Conservation (phyloP, 768 basidiomycete species). For the Leccinellum rugosiceps region DNA sequence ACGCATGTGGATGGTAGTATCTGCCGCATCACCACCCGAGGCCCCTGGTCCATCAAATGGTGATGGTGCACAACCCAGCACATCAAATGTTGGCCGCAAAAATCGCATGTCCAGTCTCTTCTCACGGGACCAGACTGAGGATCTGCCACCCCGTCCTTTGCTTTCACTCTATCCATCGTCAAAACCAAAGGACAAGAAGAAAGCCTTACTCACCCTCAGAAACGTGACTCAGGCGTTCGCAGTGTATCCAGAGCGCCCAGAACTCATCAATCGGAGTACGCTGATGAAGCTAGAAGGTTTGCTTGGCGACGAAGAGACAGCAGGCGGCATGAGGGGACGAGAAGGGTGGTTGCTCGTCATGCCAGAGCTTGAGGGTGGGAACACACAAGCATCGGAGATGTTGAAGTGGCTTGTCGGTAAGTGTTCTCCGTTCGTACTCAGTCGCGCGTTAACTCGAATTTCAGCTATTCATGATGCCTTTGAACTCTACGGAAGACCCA, state of each 20-base stretch:
- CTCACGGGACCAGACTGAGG: slow-evolving; percentile 43
- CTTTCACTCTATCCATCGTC: slow-evolving; percentile 60
- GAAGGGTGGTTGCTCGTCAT: slow-evolving; percentile 90
- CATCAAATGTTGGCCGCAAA: slow-evolving; percentile 30
- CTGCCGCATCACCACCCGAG: slow-evolving; percentile 40
- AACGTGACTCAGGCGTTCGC: slow-evolving; percentile 84
- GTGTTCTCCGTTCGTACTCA: slow-evolving; percentile 22
- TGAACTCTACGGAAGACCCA: slow-evolving; percentile 84
- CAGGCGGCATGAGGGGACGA: slow-evolving; percentile 60
- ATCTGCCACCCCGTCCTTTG: slow-evolving; percentile 35
- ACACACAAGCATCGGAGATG: slow-evolving; percentile 75
- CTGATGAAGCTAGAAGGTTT: slow-evolving; percentile 89
- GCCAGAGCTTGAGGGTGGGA: slow-evolving; percentile 73
- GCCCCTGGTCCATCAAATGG: slow-evolving; percentile 21
- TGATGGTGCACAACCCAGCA: slow-evolving; percentile 26
- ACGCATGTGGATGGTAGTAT: slow-evolving; percentile 79
- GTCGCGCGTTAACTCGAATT: slow-evolving; percentile 9
- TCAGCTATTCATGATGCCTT: slow-evolving; percentile 84
- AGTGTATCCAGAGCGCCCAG: slow-evolving; percentile 94
- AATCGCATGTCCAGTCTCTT: slow-evolving; percentile 66
- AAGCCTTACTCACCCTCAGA: slow-evolving; percentile 63
- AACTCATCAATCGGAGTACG: slow-evolving; percentile 83
- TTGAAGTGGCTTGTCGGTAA: slow-evolving; percentile 86
- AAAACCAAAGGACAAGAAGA: slow-evolving; percentile 74
- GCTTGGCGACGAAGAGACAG: slow-evolving; percentile 73